These are phyloP conservation scores for Tylopilus rubrobrunneus DNA, from an alignment of 768 basidiomycete species.

Conservation along the genomic window DNA sequence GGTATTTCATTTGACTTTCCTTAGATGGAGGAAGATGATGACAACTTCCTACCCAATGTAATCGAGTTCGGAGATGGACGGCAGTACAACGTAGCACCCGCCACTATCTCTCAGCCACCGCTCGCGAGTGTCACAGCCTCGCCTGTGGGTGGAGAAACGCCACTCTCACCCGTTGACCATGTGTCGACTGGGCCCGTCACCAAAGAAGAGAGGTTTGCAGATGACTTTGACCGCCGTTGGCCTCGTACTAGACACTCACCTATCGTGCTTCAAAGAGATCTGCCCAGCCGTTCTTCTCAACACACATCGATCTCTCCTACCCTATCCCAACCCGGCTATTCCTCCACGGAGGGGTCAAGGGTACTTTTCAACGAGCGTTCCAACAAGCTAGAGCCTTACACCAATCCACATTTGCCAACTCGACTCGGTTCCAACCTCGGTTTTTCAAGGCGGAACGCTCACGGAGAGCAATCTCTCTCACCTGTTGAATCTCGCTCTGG, in stretches of 20 bases:
- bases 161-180: constrained; percentile 20
- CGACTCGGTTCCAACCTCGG: constrained; percentile 37
- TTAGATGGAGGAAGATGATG: constrained; percentile 89
- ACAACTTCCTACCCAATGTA: constrained; percentile 82
- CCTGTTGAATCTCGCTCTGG: constrained; percentile 42
- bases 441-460: constrained; percentile 39
- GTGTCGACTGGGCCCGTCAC: constrained; percentile 45
- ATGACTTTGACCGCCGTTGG: constrained; percentile 97
- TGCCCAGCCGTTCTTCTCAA: constrained; percentile 30
- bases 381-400: constrained; percentile 84
- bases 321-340: constrained; percentile 38
- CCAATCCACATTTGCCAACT: constrained; percentile 42
- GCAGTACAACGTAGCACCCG: constrained; percentile 76
- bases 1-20: constrained; percentile 4
- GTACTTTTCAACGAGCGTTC: constrained; percentile 95
- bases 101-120: constrained; percentile 31
- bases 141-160: constrained; percentile 11
- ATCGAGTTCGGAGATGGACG: constrained; percentile 96
- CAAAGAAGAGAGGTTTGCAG: constrained; percentile 86
- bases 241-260: constrained; percentile 65
- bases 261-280: constrained; percentile 39
- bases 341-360: constrained; percentile 58
- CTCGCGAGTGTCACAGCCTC: constrained; percentile 13
- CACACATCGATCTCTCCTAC: constrained; percentile 32
- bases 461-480: constrained; percentile 38